A percentile compares a stretch with the other conserved stretches of the same genome.
Evolutionary conservation across 805 yeast species (phyloP).

Genomic region (Vanderwaltozyma verrucispora): DNA sequence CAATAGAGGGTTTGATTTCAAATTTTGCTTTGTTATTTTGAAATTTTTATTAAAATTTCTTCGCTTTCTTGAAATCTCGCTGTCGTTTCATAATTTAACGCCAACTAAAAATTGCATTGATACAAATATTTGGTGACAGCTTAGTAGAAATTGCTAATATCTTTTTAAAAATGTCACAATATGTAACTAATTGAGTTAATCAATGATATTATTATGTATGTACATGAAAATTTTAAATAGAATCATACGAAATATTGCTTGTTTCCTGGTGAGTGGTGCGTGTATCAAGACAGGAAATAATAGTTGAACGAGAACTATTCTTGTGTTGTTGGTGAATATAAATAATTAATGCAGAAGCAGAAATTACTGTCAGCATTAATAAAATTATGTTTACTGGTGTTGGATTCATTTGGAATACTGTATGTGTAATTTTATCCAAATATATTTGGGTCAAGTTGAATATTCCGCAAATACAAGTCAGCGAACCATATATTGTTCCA

Average conservation of each 20-base stretch:
- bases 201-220: no score
- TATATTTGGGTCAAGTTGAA: constrained; percentile 62
- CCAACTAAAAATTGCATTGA: no score
- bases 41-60: no score
- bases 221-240: no score
- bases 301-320: neutral
- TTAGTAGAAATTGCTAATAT: no score
- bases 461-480: constrained; percentile 75
- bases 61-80: neutral
- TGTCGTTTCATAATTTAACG: neutral
- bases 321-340: constrained; percentile 1
- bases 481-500: constrained; percentile 83
- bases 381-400: constrained; percentile 59
- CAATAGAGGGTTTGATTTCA: no score
- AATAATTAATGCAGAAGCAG: constrained; percentile 3
- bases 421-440: constrained; percentile 64
- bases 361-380: constrained; percentile 41
- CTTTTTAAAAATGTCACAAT: no score
- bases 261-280: neutral
- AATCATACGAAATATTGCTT: no score
- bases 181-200: no score
- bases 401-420: constrained; percentile 61
- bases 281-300: neutral
- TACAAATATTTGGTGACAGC: neutral
- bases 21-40: neutral